A percentile compares a stretch with the other conserved stretches of the same genome.
These are phyloP conservation scores for Amaranthus cruentus DNA, from an alignment of 148 eudicot species.

Conservation along the genomic window DNA sequence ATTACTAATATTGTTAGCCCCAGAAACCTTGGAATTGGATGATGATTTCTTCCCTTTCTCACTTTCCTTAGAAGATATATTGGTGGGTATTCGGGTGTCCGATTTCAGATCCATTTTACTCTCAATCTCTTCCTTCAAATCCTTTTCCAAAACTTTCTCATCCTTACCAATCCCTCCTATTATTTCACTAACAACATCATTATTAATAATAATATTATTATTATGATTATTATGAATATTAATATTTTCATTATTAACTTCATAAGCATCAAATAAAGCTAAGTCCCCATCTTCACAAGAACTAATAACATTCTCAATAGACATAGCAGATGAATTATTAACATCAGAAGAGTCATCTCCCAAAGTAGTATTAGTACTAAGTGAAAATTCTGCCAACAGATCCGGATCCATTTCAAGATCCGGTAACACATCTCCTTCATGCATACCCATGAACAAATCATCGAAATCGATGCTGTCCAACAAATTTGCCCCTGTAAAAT, in stretches of 20 bases:
- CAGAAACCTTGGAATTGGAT: conserved; percentile 5
- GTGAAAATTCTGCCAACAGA: conserved; percentile 31
- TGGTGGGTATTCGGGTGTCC: conserved; percentile 2
- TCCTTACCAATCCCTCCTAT: not conserved
- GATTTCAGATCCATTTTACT: conserved; percentile 13
- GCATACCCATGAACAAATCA: conserved; percentile 44
- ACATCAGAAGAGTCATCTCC: conserved; percentile 22
- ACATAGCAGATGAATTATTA: conserved; percentile 22
- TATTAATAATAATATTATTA: not conserved
- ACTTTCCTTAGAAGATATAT: conserved; percentile 17
- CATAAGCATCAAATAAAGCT: conserved; percentile 11
- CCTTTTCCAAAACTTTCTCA: not conserved
- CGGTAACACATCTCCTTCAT: conserved; percentile 30
- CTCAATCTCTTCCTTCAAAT: conserved; percentile 16
- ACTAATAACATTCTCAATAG: conserved; percentile 26
- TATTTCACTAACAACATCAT: not conserved
- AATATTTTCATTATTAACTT: conserved; percentile 1
- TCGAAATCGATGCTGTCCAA: conserved; percentile 55
- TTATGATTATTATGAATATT: not conserved
- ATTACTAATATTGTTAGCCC: conserved; percentile 10
- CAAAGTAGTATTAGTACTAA: conserved; percentile 12
- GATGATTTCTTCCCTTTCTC: conserved; percentile 26
- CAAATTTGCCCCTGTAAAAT: conserved; percentile 31
- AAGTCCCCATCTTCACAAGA: conserved; percentile 24
- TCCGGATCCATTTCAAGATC: conserved; percentile 44